Base-by-base conservation (phyloP, 768 basidiomycete genomes). In the Hydnomerulius pinastri region DNA sequence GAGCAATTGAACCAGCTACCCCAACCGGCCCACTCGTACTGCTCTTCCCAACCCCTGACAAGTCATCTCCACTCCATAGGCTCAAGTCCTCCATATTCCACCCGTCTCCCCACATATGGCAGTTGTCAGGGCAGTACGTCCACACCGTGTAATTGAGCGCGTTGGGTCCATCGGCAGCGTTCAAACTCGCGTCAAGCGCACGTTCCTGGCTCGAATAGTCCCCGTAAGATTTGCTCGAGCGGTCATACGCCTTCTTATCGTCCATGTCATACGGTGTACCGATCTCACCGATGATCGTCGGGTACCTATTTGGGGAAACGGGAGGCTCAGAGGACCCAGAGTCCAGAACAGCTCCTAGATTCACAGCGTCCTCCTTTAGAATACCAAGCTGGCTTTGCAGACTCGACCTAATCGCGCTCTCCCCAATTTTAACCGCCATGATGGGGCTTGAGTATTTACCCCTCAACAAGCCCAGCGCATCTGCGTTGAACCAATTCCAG, bases 71-170 rank as follows among this genome's bases (percentile, higher is more conserved):
- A 58, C 86, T 87, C 90, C 90, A 98, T 12, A 98, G 54, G 56
- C 90, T 92, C 51, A 98, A 67, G 71, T 98, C 96, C 71, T 99
- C 96, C 71, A 90, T 82, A 66, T 98, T 95, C 96, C 95, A 99
- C 1, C 86, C 86, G 69, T 99, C 96, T 12, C 96, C 93, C 91
- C 90, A 97, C 62, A 81, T 73, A 63, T 98, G 92, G 21, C 75
- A 77, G 62, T 85, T 86, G 58, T 96, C 90, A 0, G 88, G 74
- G 51, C 87, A 87, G 64, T 95, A 97, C 28, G 85, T 89, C 94
- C 94, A 97, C 8, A 92, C 71, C 39, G 92, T 93, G 67, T 82
- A 96, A 58, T 77, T 91, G 51, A 95, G 67, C 29, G 68, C 77
- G 57, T 92, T 92, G 9, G 70, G 64, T 0, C 91, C 93, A 64